phyloP scores from a whole-genome alignment of 352 stramenopile species.

The Phytophthora macrochlamydospora region DNA sequence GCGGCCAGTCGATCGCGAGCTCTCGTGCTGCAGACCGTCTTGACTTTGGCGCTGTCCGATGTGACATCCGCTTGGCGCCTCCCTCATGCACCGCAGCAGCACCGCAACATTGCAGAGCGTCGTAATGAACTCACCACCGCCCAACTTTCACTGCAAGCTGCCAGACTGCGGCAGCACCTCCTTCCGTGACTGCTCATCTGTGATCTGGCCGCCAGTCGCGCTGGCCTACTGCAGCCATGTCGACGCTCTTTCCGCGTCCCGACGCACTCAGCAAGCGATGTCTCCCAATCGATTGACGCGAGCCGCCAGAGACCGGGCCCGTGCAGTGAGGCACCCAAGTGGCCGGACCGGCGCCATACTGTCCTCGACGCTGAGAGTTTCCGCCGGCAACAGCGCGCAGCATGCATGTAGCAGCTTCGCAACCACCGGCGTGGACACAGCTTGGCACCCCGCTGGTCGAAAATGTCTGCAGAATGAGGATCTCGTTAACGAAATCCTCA shows the following conservation, averaged over 20 bases:
- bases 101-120: neutral
- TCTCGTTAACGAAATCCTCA: too few relatives aligned
- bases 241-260: neutral
- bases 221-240: neutral
- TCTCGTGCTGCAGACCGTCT: neutral
- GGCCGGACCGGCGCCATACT: too few relatives aligned
- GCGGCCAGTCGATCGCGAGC: neutral
- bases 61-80: neutral
- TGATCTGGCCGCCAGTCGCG: neutral
- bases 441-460: neutral
- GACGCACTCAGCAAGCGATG: neutral
- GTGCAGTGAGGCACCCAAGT: neutral
- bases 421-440: too few relatives aligned
- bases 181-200: neutral
- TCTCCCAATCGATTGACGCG: neutral
- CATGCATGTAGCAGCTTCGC: too few relatives aligned
- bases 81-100: neutral
- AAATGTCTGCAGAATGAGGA: neutral
- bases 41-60: neutral
- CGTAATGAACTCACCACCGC: neutral
- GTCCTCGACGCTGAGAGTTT: too few relatives aligned
- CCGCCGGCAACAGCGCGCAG: too few relatives aligned
- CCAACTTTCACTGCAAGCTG: neutral
- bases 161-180: neutral
- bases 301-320: neutral